phyloP scores from a whole-genome alignment of 331 rosid species.

The Prunus yedoensis region DNA sequence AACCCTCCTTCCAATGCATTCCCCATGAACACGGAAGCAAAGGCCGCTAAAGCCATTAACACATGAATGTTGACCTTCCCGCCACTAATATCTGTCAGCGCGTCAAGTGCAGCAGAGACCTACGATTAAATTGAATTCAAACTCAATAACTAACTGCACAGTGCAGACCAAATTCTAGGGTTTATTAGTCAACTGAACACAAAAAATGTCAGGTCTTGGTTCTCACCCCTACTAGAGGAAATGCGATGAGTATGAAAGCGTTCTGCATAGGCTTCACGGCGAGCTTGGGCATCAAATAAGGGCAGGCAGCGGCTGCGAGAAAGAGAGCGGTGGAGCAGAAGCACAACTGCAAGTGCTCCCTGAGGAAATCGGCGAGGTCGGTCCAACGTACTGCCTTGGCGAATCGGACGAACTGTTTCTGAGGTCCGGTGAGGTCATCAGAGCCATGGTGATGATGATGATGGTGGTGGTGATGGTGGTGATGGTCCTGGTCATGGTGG shows the following conservation, averaged over 20 bases:
- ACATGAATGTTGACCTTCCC: slow-evolving; percentile 97
- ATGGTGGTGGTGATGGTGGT: slow-evolving; percentile 41
- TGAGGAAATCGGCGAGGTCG: slow-evolving; percentile 64
- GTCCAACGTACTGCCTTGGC: slow-evolving; percentile 79
- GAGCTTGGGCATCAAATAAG: slow-evolving; percentile 70
- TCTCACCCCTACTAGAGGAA: slow-evolving; percentile 88
- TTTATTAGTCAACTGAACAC: neutral
- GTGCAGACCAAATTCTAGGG: neutral
- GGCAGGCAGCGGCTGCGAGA: slow-evolving; percentile 80
- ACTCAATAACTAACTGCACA: slow-evolving; percentile 15
- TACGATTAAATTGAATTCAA: slow-evolving; percentile 20
- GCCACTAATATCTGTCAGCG: slow-evolving; percentile 69
- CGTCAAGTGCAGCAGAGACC: slow-evolving; percentile 96
- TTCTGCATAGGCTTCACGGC: slow-evolving; percentile 64
- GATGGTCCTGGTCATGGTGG: neutral
- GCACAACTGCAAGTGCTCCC: slow-evolving; percentile 88
- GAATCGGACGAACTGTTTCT: slow-evolving; percentile 59
- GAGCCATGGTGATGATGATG: slow-evolving; percentile 33
- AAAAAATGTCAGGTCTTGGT: neutral
- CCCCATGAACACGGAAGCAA: slow-evolving; percentile 91
- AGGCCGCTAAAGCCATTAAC: slow-evolving; percentile 91
- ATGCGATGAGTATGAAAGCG: slow-evolving; percentile 60
- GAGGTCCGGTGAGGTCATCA: slow-evolving; percentile 55
- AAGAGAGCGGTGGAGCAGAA: slow-evolving; percentile 70
- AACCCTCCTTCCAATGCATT: slow-evolving; percentile 94